These are phyloP conservation scores for Coleophoma crateriformis DNA, from an alignment of 2,329 filamentous ascomycete genomes.

Conservation along the genomic window DNA sequence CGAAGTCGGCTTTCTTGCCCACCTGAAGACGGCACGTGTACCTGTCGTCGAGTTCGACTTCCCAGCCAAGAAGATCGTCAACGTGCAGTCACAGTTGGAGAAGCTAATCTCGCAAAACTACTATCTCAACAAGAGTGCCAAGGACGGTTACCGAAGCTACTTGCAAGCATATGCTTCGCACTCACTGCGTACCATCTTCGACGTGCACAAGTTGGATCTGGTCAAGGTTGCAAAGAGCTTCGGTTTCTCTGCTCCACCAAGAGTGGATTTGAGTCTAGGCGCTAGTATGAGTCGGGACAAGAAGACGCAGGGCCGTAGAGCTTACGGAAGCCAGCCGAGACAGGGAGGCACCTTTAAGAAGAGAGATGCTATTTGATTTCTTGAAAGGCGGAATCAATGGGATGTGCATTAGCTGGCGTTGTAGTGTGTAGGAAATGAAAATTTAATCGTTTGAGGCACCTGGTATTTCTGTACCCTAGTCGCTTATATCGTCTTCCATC, in stretches of 20 bases:
- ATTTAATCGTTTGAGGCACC: background rate
- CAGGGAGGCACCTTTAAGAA: slow-evolving; percentile 38
- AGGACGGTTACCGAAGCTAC: slow-evolving; percentile 80
- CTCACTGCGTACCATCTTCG: slow-evolving; percentile 75
- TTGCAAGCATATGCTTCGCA: slow-evolving; percentile 92
- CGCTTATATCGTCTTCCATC: no score
- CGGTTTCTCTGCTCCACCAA: slow-evolving; percentile 70
- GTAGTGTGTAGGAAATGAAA: background rate
- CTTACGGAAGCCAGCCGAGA: slow-evolving; percentile 74
- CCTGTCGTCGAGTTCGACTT: slow-evolving; percentile 97
- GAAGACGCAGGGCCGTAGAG: slow-evolving; percentile 59
- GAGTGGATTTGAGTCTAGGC: slow-evolving; percentile 73
- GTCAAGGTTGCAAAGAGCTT: slow-evolving; percentile 82
- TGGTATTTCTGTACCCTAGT: no score
- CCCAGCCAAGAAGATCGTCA: slow-evolving; percentile 83
- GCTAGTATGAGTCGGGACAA: slow-evolving; percentile 71
- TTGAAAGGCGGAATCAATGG: no score
- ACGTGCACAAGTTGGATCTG: slow-evolving; percentile 76
- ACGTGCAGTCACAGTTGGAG: slow-evolving; percentile 86
- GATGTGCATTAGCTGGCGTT: background rate
- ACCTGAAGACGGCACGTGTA: slow-evolving; percentile 86
- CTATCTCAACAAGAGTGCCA: slow-evolving; percentile 84
- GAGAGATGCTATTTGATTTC: slow-evolving; percentile 11
- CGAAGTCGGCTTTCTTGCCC: slow-evolving; percentile 87
- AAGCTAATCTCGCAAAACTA: slow-evolving; percentile 94